Conservation (phyloP, 768 basidiomycete species). For the Mycena chlorophos region DNA sequence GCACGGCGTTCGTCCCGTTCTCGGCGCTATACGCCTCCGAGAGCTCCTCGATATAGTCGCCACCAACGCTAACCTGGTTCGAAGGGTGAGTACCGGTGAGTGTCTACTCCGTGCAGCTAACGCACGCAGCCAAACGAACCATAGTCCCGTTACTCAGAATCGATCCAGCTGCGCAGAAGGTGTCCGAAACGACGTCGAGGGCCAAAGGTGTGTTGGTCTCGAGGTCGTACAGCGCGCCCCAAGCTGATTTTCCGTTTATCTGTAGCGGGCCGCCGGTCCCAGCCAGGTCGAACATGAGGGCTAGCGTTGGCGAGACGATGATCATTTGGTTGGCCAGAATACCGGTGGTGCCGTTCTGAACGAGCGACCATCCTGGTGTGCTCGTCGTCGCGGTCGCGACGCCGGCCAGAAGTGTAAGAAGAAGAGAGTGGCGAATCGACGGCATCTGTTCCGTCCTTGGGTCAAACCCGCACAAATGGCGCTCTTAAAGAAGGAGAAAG, state of each 20-base stretch:
- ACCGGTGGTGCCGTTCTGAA: slow-evolving; percentile 28
- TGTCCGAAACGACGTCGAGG: slow-evolving; percentile 29
- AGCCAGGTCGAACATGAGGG: slow-evolving; percentile 23
- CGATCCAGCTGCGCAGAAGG: slow-evolving; percentile 34
- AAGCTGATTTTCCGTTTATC: slow-evolving; percentile 31
- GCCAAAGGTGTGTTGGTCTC: slow-evolving; percentile 23
- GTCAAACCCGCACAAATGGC: no score
- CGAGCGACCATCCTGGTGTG: slow-evolving; percentile 29
- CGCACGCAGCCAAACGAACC: no score
- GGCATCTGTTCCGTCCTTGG: no score
- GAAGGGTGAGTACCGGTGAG: neutral
- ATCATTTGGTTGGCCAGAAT: slow-evolving; percentile 29
- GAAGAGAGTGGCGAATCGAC: no score
- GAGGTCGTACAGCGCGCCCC: slow-evolving; percentile 29
- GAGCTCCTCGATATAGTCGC: neutral
- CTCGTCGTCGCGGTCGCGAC: no score
- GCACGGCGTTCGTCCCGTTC: slow-evolving; percentile 24
- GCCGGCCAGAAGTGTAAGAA: no score
- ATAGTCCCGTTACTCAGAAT: slow-evolving; percentile 35
- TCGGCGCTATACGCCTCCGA: neutral
- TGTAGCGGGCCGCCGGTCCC: slow-evolving; percentile 11
- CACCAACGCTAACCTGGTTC: slow-evolving; percentile 20
- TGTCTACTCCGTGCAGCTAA: no score
- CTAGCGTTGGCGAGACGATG: slow-evolving; percentile 27
- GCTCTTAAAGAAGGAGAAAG: no score